Base-by-base conservation (phyloP, 805 yeast genomes). In the Barnettozyma wickerhamii region DNA sequence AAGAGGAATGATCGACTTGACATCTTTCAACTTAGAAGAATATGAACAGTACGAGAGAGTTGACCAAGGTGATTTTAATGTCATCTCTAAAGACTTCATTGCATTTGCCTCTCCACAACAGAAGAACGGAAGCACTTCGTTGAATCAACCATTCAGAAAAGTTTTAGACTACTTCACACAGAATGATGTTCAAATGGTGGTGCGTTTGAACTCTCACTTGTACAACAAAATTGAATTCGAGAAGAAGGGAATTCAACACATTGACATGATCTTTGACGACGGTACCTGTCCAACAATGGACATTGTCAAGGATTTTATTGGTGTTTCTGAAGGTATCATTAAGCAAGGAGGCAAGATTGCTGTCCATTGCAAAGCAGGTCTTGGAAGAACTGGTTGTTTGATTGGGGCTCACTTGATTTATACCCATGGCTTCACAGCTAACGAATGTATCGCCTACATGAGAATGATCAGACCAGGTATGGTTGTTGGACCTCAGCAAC, bases 401-500 rank as follows among this genome's bases (percentile, higher is more conserved):
- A 93, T 93, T 49, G 99, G 99, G 6, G 99, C 99, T 0, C 96
- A 91, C 63, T 71, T 93, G 50, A 93, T 93, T 37, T 93, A 93
- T 60, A 88, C 96, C 3, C 93, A 91, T 60, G 97, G 97, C 0
- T 93, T 93, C 59, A 93, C 98, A 5, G 99, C 99, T 3, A 84
- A 77, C 59, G 99, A 93, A 63, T 93, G 96, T 63, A 93, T 93
- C 53, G 96, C 91, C 2, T 93, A 89, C 59, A 85, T 93, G 91
- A 75, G 99, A 61, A 85, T 93, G 77, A 74, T 93, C 48, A 77
- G 99, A 51, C 99, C 99, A 0, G 99, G 99, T 31, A 93, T 93
- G 99, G 97, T 93, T n/a, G 99, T 93, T 23, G 99, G 99, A 0
- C 99, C 99, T 2, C 99, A 93, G 63, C 99, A 93, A 61, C 99